Percentiles rank a stretch among this genome's conserved stretches.
Evolutionary conservation across 371 early-diverging fungal genomes (phyloP).

Genomic region (Synchytrium microbalum): DNA sequence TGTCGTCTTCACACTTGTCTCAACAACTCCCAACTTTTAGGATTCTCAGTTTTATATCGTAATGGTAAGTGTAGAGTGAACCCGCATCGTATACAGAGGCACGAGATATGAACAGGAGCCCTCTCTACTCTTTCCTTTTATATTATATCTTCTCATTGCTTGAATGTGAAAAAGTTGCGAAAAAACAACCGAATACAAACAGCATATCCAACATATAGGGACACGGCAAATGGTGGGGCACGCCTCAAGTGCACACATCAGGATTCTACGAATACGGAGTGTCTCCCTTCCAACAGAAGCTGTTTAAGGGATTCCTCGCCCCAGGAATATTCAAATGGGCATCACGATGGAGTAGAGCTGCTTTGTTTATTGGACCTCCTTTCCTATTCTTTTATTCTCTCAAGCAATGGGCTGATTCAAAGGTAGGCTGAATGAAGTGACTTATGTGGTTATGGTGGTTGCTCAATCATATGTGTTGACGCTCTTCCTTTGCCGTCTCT

Average conservation of each 20-base stretch:
- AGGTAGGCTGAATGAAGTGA: conserved; percentile 22
- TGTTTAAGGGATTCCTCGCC: conserved; percentile 38
- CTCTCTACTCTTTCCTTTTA: no score
- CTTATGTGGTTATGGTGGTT: background rate
- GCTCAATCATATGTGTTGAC: background rate
- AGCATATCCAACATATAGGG: no score
- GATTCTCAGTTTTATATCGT: no score
- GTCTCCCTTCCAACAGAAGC: conserved; percentile 34
- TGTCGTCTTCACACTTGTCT: no score
- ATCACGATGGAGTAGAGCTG: conserved; percentile 18
- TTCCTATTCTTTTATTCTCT: conserved; percentile 26
- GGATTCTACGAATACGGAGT: conserved; percentile 41
- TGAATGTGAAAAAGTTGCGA: no score
- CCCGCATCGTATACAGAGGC: no score
- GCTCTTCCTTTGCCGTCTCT: conserved; percentile 1
- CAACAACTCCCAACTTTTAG: no score
- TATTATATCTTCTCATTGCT: no score
- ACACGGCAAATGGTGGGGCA: no score
- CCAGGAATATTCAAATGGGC: conserved; percentile 31
- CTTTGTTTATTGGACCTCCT: conserved; percentile 32
- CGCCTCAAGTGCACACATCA: background rate
- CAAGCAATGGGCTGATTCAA: conserved; percentile 28
- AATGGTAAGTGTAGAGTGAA: no score
- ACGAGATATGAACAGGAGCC: no score
- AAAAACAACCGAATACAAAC: no score